Evolutionary conservation across 768 basidiomycete genomes (phyloP).

Genomic region (Phaffia tasmanica): DNA sequence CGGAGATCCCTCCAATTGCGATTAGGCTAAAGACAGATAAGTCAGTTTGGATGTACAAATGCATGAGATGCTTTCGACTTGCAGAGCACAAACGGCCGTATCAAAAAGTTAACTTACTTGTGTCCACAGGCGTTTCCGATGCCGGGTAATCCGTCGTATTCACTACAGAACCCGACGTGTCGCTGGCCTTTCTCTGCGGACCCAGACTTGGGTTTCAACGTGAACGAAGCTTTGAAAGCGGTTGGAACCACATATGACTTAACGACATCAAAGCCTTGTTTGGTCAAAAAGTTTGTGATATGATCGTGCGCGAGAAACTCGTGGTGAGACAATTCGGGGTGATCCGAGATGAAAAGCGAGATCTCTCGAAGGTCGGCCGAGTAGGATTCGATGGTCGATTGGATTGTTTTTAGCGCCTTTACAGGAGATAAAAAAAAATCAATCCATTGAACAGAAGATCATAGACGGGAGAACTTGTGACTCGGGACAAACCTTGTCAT

Average conservation of each 20-base stretch:
- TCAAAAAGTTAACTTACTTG: background rate
- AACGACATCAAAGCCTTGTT: constrained; percentile 13
- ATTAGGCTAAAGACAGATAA: constrained; percentile 25
- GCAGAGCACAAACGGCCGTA: no score
- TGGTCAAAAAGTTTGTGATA: constrained; percentile 6
- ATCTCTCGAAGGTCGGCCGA: background rate
- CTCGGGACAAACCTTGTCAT: background rate
- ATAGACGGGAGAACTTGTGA: background rate
- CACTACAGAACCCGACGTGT: constrained; percentile 28
- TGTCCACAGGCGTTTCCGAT: constrained; percentile 29
- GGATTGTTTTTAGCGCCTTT: background rate
- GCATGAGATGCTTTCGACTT: no score
- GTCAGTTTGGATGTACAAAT: background rate
- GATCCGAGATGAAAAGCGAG: constrained; percentile 16
- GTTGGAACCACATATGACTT: constrained; percentile 21
- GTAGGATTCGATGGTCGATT: constrained; percentile 1
- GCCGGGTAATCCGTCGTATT: constrained; percentile 30
- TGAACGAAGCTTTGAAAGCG: constrained; percentile 30
- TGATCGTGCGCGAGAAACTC: constrained; percentile 17
- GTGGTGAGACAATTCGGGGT: constrained; percentile 10
- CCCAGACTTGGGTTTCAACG: constrained; percentile 1
- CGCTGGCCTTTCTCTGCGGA: constrained; percentile 20
- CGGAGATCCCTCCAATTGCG: constrained; percentile 30
- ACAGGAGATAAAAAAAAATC: background rate
- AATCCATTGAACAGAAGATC: background rate